Evolutionary conservation across 345 rosid species (phyloP).

Genomic region (Geranium rotundifolium): DNA sequence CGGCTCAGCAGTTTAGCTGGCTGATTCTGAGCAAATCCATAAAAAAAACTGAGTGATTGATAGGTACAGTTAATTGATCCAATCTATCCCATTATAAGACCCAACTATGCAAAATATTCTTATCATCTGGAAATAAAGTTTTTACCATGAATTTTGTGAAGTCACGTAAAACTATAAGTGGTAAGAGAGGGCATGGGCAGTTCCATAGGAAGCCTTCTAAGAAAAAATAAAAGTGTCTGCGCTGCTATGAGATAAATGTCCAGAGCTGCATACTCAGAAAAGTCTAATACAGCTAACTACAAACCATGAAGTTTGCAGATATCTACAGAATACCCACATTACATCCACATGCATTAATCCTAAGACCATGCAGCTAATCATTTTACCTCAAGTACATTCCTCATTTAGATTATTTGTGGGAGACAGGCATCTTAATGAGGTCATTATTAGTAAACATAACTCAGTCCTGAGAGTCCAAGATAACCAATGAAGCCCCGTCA

Average conservation of each 20-base stretch:
- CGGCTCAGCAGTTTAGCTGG: background rate
- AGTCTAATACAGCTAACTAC: background rate
- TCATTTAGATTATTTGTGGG: background rate
- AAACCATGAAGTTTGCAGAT: background rate
- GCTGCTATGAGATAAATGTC: background rate
- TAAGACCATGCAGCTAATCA: background rate
- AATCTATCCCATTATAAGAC: background rate
- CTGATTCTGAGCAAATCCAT: background rate
- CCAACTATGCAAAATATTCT: background rate
- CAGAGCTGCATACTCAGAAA: background rate
- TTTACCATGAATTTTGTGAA: background rate
- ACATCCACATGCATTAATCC: background rate
- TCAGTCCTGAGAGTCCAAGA: background rate
- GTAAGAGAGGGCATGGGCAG: background rate
- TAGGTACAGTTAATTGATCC: background rate
- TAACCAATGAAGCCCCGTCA: background rate
- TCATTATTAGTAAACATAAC: background rate
- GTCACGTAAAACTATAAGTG: too few species aligned
- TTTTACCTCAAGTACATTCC: background rate
- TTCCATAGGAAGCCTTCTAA: background rate
- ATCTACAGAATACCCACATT: background rate
- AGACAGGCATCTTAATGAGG: background rate
- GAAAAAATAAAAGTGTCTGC: background rate
- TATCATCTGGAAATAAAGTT: background rate
- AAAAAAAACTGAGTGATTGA: background rate